Conservation (phyloP, 345 rosid genomes). For the Viola odorata region DNA sequence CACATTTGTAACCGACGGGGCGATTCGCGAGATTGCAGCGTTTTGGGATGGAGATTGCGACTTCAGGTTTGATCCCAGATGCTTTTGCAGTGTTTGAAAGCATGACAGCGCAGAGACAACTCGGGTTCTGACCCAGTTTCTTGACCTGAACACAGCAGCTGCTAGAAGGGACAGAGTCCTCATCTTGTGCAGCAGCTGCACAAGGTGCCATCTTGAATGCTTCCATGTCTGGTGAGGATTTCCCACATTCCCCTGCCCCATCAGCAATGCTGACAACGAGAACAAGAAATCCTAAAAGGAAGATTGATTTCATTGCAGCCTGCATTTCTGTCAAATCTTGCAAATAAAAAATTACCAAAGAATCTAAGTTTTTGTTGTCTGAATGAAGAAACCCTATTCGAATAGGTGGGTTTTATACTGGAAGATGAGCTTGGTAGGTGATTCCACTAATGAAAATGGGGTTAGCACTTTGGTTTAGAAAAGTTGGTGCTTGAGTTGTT, state of each 20-base stretch:
- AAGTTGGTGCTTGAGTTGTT: neutral
- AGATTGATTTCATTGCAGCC: constrained; percentile 16
- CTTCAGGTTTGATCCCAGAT: constrained; percentile 31
- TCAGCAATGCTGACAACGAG: constrained; percentile 7
- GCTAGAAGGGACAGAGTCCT: constrained; percentile 22
- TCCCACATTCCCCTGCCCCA: constrained; percentile 42
- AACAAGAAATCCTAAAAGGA: constrained; percentile 24
- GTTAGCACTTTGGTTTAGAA: constrained; percentile 16
- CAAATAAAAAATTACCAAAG: neutral
- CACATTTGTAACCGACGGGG: constrained; percentile 45
- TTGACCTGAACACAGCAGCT: constrained; percentile 39
- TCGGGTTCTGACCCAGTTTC: constrained; percentile 28
- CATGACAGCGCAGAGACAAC: constrained; percentile 37
- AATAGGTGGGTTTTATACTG: constrained; percentile 22
- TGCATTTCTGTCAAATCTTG: constrained; percentile 14
- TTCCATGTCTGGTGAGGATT: constrained; percentile 32
- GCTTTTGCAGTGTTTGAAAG: constrained; percentile 36
- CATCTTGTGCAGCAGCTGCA: constrained; percentile 30
- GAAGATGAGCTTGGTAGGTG: constrained; percentile 1
- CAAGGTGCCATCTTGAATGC: constrained; percentile 36
- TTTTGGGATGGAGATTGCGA: constrained; percentile 39
- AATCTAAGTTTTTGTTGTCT: neutral
- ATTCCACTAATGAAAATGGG: constrained; percentile 30
- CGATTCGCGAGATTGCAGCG: constrained; percentile 40
- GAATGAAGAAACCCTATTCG: constrained; percentile 5